Conservation (phyloP, 192 early-diverging fungal species). For the Coemansia sp. region DNA sequence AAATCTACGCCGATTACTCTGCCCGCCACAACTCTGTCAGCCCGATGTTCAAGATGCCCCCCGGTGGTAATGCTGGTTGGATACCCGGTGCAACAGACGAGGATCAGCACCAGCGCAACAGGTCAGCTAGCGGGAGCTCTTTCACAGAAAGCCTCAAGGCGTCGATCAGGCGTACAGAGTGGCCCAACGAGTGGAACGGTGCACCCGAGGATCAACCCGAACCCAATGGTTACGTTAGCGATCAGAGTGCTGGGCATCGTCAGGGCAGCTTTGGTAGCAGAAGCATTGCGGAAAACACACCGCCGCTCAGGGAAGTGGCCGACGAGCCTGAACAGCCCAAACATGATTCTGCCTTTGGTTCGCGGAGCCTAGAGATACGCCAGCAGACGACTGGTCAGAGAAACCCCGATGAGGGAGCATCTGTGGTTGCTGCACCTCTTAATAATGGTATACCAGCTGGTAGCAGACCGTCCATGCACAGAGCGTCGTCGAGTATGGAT, state of each 20-base stretch:
- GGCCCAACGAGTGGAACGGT: conserved; percentile 17
- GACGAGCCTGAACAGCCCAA: conserved; percentile 1
- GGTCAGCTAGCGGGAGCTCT: conserved; percentile 27
- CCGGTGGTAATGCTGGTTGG: too few relatives aligned
- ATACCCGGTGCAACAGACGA: neutral
- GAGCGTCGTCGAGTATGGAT: neutral
- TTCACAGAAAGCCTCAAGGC: conserved; percentile 46
- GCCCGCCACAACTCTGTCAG: conserved; percentile 45
- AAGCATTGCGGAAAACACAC: too few relatives aligned
- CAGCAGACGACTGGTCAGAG: too few relatives aligned
- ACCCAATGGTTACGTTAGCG: conserved; percentile 19
- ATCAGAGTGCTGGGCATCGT: conserved; percentile 10
- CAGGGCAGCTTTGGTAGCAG: too few relatives aligned
- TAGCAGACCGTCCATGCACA: neutral
- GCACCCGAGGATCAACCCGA: too few relatives aligned
- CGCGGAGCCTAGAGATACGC: neutral
- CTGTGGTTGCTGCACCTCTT: too few relatives aligned
- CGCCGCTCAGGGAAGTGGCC: too few relatives aligned
- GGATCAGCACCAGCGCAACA: conserved; percentile 3
- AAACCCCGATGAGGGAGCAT: too few relatives aligned
- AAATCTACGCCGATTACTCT: conserved; percentile 52
- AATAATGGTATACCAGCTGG: neutral
- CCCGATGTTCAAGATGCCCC: conserved; percentile 35
- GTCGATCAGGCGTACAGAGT: conserved; percentile 28
- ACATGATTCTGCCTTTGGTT: conserved; percentile 5